Conservation (phyloP, 208 protist genomes). For the Acanthamoeba castellanii region DNA sequence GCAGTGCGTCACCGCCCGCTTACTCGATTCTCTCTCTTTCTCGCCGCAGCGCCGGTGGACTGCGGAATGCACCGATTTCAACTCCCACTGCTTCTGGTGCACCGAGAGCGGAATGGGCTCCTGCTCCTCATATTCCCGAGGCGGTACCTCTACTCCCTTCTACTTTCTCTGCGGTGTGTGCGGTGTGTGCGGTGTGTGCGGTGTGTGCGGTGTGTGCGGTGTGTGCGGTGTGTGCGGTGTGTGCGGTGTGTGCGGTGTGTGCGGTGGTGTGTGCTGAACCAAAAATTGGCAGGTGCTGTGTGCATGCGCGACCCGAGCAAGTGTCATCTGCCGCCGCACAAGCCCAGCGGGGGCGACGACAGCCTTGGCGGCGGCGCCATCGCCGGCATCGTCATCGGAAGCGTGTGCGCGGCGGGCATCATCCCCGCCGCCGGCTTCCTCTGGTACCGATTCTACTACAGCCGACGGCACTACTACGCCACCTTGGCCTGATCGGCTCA, state of each 20-base stretch:
- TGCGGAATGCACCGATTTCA: not conserved
- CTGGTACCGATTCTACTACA: conserved; percentile 21
- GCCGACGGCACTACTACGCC: conserved; percentile 6
- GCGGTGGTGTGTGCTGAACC: not conserved
- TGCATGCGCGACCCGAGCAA: not conserved
- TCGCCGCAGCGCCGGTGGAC: not conserved
- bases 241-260: too few species aligned
- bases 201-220: too few species aligned
- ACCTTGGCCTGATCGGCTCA: not conserved
- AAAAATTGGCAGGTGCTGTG: not conserved
- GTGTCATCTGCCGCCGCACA: not conserved
- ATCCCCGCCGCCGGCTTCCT: not conserved
- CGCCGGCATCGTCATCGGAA: conserved; percentile 3
- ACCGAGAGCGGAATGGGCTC: not conserved
- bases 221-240: too few species aligned
- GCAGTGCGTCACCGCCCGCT: not conserved
- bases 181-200: too few species aligned
- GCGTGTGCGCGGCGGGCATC: not conserved
- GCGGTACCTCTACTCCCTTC: not conserved
- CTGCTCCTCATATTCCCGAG: not conserved
- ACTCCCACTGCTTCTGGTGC: not conserved
- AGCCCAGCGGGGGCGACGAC: not conserved
- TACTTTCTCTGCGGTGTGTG: too few species aligned
- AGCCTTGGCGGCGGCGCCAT: not conserved
- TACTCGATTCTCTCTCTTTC: not conserved